Evolutionary conservation across 169 alveolate genomes (phyloP), one percentile per base, ranked within the genome.

Genomic region (Plasmodium gonderi): DNA sequence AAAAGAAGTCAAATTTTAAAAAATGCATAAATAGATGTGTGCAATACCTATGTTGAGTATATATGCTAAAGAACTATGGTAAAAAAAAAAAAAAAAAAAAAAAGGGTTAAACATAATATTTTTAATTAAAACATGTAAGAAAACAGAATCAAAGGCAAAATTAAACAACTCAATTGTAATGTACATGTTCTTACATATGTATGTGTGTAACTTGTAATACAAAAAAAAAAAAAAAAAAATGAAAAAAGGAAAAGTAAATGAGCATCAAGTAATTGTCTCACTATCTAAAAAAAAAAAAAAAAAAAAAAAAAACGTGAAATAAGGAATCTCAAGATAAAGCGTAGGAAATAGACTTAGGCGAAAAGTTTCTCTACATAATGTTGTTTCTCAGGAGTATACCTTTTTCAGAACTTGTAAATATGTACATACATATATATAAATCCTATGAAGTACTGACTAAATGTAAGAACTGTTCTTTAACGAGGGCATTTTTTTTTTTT

Each of bases 391-490:
- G n/a, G 72, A 36, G 72, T 60, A 12, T 20, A 36, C 40, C 72
- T 60, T 60, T 60, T 60, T 36, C n/a, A 23, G 38, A 60, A 23
- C 40, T 12, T 12, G 7, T 60, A 36, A 60, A 60, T 23, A 60
- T 60, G 72, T 20, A 23, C 72, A 29, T 60, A 29, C n/a, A 20
- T 60, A 8, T 60, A 23, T 60, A 60, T 36, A 60, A 4, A 11
- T 23, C 17, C 36, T 20, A 36, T 60, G 38, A 60, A 20, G 72
- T 29, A 5, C 9, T 23, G n/a, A 23, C 40, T 60, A 60, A 29
- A 36, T 60, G 72, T 60, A 60, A 60, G 26, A 60, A 20, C n/a
- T 60, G 72, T 60, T 60, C 72, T 60, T 60, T 60, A 60, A 60
- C 3, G 9, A 60, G 9, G 38, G 72, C 5, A 5, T 60, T 60